These are phyloP conservation scores for Colletotrichum liriopes DNA, from an alignment of 2,329 filamentous ascomycete genomes.

Conservation along the genomic window DNA sequence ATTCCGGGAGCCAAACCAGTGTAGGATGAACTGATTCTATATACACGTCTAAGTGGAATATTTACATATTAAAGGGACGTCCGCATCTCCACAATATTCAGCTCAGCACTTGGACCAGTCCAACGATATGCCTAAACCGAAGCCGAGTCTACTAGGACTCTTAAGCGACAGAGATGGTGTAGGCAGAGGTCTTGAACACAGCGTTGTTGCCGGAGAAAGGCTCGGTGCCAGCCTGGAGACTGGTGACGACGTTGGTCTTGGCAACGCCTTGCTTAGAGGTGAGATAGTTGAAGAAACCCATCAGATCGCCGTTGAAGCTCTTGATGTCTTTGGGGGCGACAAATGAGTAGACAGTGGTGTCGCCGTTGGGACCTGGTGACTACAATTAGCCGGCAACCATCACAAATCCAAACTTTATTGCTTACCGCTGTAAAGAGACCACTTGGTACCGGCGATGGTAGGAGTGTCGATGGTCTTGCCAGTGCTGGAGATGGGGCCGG, in stretches of 20 bases:
- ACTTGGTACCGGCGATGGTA: conserved; percentile 66
- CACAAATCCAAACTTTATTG: too few species aligned
- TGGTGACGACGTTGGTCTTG: conserved; percentile 66
- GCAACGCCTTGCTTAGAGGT: conserved; percentile 61
- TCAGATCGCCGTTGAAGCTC: conserved; percentile 69
- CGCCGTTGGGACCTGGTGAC: conserved; percentile 65
- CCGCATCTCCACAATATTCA: not conserved
- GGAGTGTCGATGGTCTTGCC: conserved; percentile 68
- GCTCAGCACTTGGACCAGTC: not conserved
- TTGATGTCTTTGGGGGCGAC: conserved; percentile 56
- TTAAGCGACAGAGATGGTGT: conserved; percentile 34
- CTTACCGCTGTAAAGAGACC: conserved; percentile 64
- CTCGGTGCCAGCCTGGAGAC: conserved; percentile 70
- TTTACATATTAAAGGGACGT: not conserved
- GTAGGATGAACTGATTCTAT: not conserved
- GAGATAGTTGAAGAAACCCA: conserved; percentile 70
- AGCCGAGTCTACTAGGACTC: too few species aligned
- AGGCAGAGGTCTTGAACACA: conserved; percentile 44
- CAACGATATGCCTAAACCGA: not conserved
- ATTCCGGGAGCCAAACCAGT: fast-evolving
- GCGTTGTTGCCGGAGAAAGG: conserved; percentile 65
- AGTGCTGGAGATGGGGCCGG: conserved; percentile 55
- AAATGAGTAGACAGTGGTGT: conserved; percentile 72
- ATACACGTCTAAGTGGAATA: not conserved
- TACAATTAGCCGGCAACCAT: not conserved